Evolutionary conservation across 2,329 filamentous ascomycete genomes (phyloP), one percentile per base, ranked within the genome.

Genomic region (Leptographium wingfieldii): DNA sequence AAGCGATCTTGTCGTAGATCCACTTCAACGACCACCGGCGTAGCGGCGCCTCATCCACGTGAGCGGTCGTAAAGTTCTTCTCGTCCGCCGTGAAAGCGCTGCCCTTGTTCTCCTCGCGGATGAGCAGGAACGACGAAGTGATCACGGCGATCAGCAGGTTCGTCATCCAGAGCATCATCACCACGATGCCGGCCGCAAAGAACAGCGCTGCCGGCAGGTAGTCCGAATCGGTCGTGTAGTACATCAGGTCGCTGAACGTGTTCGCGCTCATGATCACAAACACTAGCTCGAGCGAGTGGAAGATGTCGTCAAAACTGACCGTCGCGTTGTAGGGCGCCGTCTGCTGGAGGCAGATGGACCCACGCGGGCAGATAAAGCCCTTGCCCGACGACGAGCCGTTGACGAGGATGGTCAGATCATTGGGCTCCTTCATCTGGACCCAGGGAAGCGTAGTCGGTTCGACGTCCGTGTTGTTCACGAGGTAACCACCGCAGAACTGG

Each of bases 251-350:
- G 1, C 90, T 88, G 72, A 95, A 99, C 0, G 94, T 99, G 70
- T 99, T 99, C 56, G 91, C 92, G 67, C 90, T 96, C 90, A 99
- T 99, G 69, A 99, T 87, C 57, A 99, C 90, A 69, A 99, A 99
- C 2, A 99, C 92, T 61, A 97, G 77, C 73, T 99, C 91, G 58
- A 97, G 75, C 0, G 92, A 96, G 64, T 97, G 86, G 35, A 90
- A 74, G 49, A 99, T 95, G 69, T 97, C 92, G 75, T 99, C 94
- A 69, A 97, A 99, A 70, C 87, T 95, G 67, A 96, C 81, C 0
- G 94, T 99, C 57, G 83, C 84, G 66, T 89, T 90, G 71, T 83
- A 90, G 0, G 94, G 94, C 67, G 88, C 95, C 2, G 74, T 68
- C 61, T 86, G 83, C 72, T 96, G 84, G 22, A 96, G 78, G 68